Base-by-base conservation (phyloP, 371 early-diverging fungal genomes). In the Mortierella sp. region DNA sequence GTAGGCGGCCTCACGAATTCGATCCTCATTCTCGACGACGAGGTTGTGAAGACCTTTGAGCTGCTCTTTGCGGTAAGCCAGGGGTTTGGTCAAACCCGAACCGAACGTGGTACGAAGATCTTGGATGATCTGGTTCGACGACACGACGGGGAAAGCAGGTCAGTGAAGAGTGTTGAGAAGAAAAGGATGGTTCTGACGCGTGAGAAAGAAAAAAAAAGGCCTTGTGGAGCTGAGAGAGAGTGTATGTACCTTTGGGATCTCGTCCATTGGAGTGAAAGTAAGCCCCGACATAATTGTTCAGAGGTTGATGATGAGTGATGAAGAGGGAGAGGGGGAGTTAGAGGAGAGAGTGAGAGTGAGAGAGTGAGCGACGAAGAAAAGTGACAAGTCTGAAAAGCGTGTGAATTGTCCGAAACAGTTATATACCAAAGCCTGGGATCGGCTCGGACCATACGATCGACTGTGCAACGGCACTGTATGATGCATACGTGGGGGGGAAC, bases 11-110 rank as follows among this genome's bases (percentile, higher is more conserved):
- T 89, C 86, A 21, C 67, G 58, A 21, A 95, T 41, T 2, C 58
- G 66, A 0, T 79, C 73, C 49, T 84, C 82, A 60, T 95, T 90
- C 43, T 95, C 92, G 41, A 84, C 81, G 41, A 92, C 46, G 56
- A 92, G 80, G 12, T 82, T 62, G 45, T 85, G 79, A 26, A 96
- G 61, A 26, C 81, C 82, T 5, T 81, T 72, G 30, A 96, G 86
- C 74, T 95, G 95, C 58, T 90, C 81, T 56, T 89, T 90, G 67
- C 96, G 88, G 65, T 84, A 91, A 2, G 57, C 63, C 12, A 88
- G 41, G 58, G 84, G 70, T 64, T 81, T 84, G 18, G 90, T 88
- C 14, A 88, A 61, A n/a, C 87, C 88, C 71, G 84, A 71, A 8
- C 71, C 58, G 62, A 87, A 87, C 18, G 80, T 78, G 24, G 78